Conservation (phyloP, 306 rosid species). For the Elaeagnus macrophylla region DNA sequence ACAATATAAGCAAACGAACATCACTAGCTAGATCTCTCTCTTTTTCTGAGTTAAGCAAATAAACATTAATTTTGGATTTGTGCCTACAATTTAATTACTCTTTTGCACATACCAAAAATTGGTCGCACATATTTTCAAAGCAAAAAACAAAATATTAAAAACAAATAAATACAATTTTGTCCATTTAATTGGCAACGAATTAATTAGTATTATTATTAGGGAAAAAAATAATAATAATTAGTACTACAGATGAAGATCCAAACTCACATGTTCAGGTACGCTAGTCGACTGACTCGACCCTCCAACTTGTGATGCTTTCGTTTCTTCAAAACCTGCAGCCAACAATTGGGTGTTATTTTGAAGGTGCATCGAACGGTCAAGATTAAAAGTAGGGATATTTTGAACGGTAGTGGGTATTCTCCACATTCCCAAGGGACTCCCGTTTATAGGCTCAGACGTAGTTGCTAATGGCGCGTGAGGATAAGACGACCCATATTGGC, state of each 20-base stretch:
- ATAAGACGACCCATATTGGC: conserved; percentile 15
- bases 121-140: too few relatives aligned
- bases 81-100: too few relatives aligned
- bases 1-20: too few relatives aligned
- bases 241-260: conserved; percentile 84
- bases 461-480: conserved; percentile 22
- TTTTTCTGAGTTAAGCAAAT: too few relatives aligned
- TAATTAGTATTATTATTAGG: too few relatives aligned
- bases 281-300: conserved; percentile 31
- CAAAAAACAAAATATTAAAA: too few relatives aligned
- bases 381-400: conserved; percentile 41
- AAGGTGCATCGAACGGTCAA: conserved; percentile 37
- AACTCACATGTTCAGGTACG: conserved; percentile 64
- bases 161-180: too few relatives aligned
- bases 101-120: too few relatives aligned
- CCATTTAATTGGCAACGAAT: too few relatives aligned
- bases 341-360: conserved; percentile 31
- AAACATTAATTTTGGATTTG: too few relatives aligned
- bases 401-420: conserved; percentile 41
- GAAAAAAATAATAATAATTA: too few relatives aligned
- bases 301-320: conserved; percentile 23
- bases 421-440: conserved; percentile 68
- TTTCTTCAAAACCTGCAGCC: conserved; percentile 36
- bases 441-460: conserved; percentile 34
- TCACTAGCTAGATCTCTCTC: too few relatives aligned